phyloP scores from a whole-genome alignment of 2,329 filamentous ascomycete species.

The Cryphonectria nitschkei region DNA sequence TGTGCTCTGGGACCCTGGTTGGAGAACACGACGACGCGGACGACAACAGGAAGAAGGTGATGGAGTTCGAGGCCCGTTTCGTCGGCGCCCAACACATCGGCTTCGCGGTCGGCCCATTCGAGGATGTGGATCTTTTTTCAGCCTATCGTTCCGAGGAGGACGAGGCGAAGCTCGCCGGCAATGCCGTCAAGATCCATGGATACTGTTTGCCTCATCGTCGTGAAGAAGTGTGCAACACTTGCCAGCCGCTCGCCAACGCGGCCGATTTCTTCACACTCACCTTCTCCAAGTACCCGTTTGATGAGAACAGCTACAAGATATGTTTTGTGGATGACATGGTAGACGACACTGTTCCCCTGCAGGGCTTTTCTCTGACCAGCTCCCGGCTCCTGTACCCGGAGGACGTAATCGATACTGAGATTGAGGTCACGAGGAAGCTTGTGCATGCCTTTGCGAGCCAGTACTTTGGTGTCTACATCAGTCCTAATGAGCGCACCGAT shows the following conservation, averaged over 20 bases:
- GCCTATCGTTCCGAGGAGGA: conserved; percentile 89
- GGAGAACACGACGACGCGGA: conserved; percentile 79
- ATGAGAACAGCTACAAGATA: conserved; percentile 75
- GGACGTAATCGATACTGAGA: conserved; percentile 82
- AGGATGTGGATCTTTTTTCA: conserved; percentile 82
- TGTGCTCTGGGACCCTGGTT: conserved; percentile 87
- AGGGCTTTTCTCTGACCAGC: conserved; percentile 86
- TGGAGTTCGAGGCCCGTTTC: conserved; percentile 78
- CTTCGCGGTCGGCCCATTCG: conserved; percentile 92
- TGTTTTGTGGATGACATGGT: conserved; percentile 92
- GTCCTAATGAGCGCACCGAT: conserved; percentile 79
- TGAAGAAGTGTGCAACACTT: conserved; percentile 85
- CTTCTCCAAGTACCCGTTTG: conserved; percentile 89
- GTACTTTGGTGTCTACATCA: conserved; percentile 92
- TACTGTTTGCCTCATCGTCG: conserved; percentile 86
- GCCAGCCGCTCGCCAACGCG: conserved; percentile 79
- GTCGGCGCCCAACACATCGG: conserved; percentile 86
- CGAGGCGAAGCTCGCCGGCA: conserved; percentile 86
- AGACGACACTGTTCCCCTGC: conserved; percentile 74
- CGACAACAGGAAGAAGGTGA: conserved; percentile 82
- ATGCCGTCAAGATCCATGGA: conserved; percentile 84
- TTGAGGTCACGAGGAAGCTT: conserved; percentile 78
- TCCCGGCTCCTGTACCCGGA: conserved; percentile 82
- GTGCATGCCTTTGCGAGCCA: conserved; percentile 86
- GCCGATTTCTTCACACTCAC: conserved; percentile 88